phyloP scores from a whole-genome alignment of 2,329 filamentous ascomycete genomes.

The Talaromyces sp. region DNA sequence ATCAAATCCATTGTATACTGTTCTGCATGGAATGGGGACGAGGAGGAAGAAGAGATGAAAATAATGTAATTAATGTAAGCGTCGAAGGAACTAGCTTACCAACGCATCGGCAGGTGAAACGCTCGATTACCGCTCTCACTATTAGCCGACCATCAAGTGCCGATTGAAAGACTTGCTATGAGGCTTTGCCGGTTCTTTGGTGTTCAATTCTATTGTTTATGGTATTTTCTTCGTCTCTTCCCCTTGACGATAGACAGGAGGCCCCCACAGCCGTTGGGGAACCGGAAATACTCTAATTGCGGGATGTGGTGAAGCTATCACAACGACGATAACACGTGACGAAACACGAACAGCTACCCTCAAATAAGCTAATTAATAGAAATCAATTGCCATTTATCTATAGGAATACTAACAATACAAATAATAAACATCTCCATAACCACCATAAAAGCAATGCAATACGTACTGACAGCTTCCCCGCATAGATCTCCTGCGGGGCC shows the following conservation, averaged over 20 bases:
- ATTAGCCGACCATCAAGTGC: background rate
- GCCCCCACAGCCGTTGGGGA: background rate
- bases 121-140: background rate
- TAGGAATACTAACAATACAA: background rate
- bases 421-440: background rate
- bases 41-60: background rate
- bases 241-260: background rate
- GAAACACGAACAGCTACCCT: background rate
- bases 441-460: no score
- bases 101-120: background rate
- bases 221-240: background rate
- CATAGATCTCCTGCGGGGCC: background rate
- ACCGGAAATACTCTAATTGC: background rate
- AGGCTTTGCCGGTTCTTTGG: background rate
- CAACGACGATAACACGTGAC: background rate
- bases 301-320: background rate
- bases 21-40: background rate
- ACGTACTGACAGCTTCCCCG: background rate
- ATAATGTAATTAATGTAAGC: background rate
- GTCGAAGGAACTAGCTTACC: background rate
- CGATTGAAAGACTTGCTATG: background rate
- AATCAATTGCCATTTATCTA: background rate
- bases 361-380: background rate
- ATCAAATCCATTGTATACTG: slow-evolving; percentile 5
- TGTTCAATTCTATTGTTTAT: background rate